These are phyloP conservation scores for Yamadazyma scolyti DNA, from an alignment of 805 yeast genomes.

Conservation along the genomic window DNA sequence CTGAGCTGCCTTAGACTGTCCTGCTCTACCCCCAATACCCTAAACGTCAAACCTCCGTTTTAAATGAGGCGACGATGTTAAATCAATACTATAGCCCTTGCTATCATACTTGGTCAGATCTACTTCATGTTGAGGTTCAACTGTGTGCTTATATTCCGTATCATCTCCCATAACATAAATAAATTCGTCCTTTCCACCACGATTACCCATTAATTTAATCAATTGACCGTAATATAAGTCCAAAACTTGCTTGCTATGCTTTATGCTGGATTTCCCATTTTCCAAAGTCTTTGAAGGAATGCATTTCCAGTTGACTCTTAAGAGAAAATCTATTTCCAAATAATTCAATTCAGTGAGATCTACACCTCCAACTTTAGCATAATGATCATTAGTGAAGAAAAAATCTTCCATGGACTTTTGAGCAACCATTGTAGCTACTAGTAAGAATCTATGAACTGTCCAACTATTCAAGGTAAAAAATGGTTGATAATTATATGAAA, in stretches of 20 bases:
- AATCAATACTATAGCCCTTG: conserved; percentile 20
- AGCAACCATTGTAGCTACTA: conserved; percentile 88
- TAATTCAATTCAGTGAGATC: conserved; percentile 79
- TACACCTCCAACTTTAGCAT: conserved; percentile 95
- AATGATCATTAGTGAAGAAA: conserved; percentile 89
- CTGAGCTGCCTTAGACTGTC: too few relatives aligned
- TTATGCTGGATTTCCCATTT: conserved; percentile 18
- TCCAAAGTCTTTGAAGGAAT: conserved; percentile 35
- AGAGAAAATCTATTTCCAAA: conserved; percentile 82
- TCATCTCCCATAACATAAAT: conserved; percentile 10
- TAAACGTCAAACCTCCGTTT: conserved; percentile 15
- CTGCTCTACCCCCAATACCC: too few relatives aligned
- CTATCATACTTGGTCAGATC: conserved; percentile 8
- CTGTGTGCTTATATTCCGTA: too few relatives aligned
- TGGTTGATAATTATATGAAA: conserved; percentile 70
- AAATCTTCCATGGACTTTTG: conserved; percentile 91
- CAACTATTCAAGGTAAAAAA: conserved; percentile 82
- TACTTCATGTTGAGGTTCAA: too few relatives aligned
- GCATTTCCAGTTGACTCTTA: conserved; percentile 66
- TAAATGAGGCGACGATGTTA: conserved; percentile 27
- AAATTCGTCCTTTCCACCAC: conserved; percentile 13
- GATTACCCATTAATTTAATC: conserved; percentile 39
- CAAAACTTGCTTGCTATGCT: conserved; percentile 34
- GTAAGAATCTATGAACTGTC: conserved; percentile 87
- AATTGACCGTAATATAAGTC: conserved; percentile 37